Conservation (phyloP, 2,329 filamentous ascomycete genomes). For the Tolypocladium sp. region DNA sequence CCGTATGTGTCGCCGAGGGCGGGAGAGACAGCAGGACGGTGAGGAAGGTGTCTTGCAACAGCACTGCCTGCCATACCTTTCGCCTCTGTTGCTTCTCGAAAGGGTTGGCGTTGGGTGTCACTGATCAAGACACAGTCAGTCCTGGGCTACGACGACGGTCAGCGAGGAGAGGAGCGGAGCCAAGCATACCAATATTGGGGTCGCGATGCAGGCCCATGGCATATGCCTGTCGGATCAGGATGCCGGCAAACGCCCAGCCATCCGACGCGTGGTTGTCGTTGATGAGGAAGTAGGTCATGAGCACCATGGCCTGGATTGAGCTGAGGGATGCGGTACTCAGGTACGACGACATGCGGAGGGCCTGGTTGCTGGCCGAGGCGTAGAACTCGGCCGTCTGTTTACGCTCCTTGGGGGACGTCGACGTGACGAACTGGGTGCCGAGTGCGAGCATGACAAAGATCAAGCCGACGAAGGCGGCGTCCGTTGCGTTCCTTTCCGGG, state of each 20-base stretch:
- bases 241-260: slow-evolving; percentile 73
- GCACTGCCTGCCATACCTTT: slow-evolving; percentile 74
- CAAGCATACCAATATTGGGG: slow-evolving; percentile 53
- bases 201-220: slow-evolving; percentile 75
- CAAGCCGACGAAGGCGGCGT: slow-evolving; percentile 62
- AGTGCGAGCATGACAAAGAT: slow-evolving; percentile 71
- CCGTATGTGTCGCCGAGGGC: slow-evolving; percentile 69
- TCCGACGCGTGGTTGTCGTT: slow-evolving; percentile 80
- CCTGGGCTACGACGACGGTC: not conserved
- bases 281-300: slow-evolving; percentile 75
- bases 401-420: slow-evolving; percentile 48
- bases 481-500: slow-evolving; percentile 49
- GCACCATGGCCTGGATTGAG: slow-evolving; percentile 70
- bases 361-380: slow-evolving; percentile 70
- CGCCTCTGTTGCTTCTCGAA: slow-evolving; percentile 72
- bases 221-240: slow-evolving; percentile 68
- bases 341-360: slow-evolving; percentile 66
- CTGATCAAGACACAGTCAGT: slow-evolving; percentile 16
- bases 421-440: slow-evolving; percentile 67
- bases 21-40: slow-evolving; percentile 71
- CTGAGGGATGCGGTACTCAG: slow-evolving; percentile 64
- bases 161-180: not conserved
- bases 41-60: slow-evolving; percentile 73
- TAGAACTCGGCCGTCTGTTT: slow-evolving; percentile 76
- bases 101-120: slow-evolving; percentile 53